A percentile compares a stretch with the other conserved stretches of the same genome.
Evolutionary conservation across 768 basidiomycete species (phyloP).

Genomic region (Trametopsis cervina): DNA sequence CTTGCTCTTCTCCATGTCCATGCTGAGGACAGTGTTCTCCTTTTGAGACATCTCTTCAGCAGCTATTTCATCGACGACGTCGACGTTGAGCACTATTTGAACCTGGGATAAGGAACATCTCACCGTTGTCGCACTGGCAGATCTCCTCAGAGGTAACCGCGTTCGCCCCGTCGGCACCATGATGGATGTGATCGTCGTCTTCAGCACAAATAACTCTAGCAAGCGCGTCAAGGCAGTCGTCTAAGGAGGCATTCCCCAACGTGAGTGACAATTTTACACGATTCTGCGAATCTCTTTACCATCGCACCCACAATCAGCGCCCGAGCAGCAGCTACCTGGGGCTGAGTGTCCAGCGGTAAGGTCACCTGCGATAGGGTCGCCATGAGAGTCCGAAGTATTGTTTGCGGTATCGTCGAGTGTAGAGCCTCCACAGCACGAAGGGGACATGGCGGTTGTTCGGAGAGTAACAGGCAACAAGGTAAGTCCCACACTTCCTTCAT

Average conservation of each 20-base stretch:
- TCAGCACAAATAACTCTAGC: constrained; percentile 22
- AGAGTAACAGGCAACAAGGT: too few relatives aligned
- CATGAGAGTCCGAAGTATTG: too few relatives aligned
- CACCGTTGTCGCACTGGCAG: constrained; percentile 12
- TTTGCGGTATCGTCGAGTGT: too few relatives aligned
- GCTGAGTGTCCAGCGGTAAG: too few relatives aligned
- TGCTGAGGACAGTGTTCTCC: not conserved
- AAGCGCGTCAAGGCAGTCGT: constrained; percentile 20
- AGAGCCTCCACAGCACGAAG: not conserved
- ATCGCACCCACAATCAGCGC: constrained; percentile 18
- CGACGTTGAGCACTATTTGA: too few relatives aligned
- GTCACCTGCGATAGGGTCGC: too few relatives aligned
- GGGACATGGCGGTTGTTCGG: not conserved
- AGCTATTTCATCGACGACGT: not conserved
- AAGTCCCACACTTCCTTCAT: too few relatives aligned
- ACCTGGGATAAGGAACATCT: not conserved
- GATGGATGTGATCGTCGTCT: constrained; percentile 21
- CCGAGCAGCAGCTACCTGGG: constrained; percentile 16
- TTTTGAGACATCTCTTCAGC: not conserved
- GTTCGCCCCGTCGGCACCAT: not conserved
- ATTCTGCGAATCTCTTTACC: constrained; percentile 13
- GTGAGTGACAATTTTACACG: not conserved
- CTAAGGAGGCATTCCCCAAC: constrained; percentile 5
- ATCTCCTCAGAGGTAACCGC: constrained; percentile 3
- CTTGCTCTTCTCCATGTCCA: not conserved